Evolutionary conservation across 225 moss, liverwort and hornwort genomes (phyloP), one percentile per base, ranked within the genome.

Genomic region (Pseudisothecium myosuroides): DNA sequence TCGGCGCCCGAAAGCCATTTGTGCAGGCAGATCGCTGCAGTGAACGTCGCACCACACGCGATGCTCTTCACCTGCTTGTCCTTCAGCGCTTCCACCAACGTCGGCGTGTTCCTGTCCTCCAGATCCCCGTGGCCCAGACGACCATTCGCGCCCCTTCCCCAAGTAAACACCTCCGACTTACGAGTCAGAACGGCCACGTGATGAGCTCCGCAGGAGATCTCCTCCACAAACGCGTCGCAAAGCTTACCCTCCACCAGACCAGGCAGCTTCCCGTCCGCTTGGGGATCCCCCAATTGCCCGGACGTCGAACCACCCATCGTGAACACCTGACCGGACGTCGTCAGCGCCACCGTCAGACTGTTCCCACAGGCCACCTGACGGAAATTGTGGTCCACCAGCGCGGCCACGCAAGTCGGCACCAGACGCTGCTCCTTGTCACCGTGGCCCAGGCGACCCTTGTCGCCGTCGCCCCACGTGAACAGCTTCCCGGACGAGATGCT

Each of bases 381-480:
- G 80, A 99, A 99, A 78, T 99, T 99, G 83, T 97, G 93, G 76
- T 99, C 99, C 78, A 99, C 99, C 62, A 99, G 88, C 79, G 97
- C 95, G 34, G 99, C 99, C 8, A 99, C 99, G 90, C 97, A 97
- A 63, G 99, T 97, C 84, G 99, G 99, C 64, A 99, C 97, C 89
- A 99, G 91, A 37, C 96, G 92, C 92, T 97, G 99, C 88, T 99
- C 99, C 91, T 96, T 99, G 91, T 99, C 99, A 22, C 99, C 99
- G 85, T 99, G 99, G 27, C 99, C 99, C 47, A 99, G 87, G 81
- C 97, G 90, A 19, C 96, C 96, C 89, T 97, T 97, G 88, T 99
- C 99, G 45, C 99, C 99, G 91, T 99, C 97, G 31, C 99, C 99
- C 99, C 99, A 99, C 4, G 99, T 99, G 90, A 99, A 99, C 59